Conservation (phyloP, 495 filamentous ascomycete genomes). For the Xanthoparmelia taractica region DNA sequence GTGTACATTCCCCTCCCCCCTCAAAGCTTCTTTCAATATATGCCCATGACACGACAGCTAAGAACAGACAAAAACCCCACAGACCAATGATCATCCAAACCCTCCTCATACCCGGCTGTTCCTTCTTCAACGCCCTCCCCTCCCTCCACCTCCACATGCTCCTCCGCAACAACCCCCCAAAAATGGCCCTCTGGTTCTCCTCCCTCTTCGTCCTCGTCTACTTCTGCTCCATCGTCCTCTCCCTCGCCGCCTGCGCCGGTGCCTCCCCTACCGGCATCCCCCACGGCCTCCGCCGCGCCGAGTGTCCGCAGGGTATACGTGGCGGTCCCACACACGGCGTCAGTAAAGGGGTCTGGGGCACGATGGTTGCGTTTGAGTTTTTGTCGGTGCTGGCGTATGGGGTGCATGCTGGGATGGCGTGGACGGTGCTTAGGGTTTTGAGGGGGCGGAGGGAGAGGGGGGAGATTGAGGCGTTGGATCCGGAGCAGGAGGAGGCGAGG, state of each 20-base stretch:
- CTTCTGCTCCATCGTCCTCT: slow-evolving; percentile 19
- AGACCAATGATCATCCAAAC: slow-evolving; percentile 27
- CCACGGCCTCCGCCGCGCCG: slow-evolving; percentile 14
- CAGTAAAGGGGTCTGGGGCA: slow-evolving; percentile 17
- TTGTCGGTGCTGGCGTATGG: slow-evolving; percentile 20
- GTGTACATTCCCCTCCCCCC: slow-evolving; percentile 11
- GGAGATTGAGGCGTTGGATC: slow-evolving; percentile 19
- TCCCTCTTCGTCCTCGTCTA: slow-evolving; percentile 21
- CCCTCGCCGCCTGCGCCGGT: slow-evolving; percentile 21
- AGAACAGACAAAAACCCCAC: neutral
- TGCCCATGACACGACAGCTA: neutral
- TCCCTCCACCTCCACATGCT: slow-evolving; percentile 25
- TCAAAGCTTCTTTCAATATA: neutral
- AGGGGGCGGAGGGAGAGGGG: slow-evolving; percentile 18
- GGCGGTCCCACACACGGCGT: slow-evolving; percentile 19
- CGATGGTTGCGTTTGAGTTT: slow-evolving; percentile 20
- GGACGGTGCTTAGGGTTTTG: slow-evolving; percentile 17
- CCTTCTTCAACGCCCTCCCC: slow-evolving; percentile 27
- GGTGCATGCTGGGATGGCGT: slow-evolving; percentile 22
- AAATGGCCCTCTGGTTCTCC: slow-evolving; percentile 19
- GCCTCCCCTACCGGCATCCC: slow-evolving; percentile 8
- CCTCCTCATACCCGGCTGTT: slow-evolving; percentile 23
- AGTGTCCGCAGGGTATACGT: slow-evolving; percentile 17
- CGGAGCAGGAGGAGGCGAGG: slow-evolving; percentile 24
- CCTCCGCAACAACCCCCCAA: slow-evolving; percentile 23